A percentile compares a stretch with the other conserved stretches of the same genome.
phyloP scores from a whole-genome alignment of 768 basidiomycete species.

The Lentinula raphanica region DNA sequence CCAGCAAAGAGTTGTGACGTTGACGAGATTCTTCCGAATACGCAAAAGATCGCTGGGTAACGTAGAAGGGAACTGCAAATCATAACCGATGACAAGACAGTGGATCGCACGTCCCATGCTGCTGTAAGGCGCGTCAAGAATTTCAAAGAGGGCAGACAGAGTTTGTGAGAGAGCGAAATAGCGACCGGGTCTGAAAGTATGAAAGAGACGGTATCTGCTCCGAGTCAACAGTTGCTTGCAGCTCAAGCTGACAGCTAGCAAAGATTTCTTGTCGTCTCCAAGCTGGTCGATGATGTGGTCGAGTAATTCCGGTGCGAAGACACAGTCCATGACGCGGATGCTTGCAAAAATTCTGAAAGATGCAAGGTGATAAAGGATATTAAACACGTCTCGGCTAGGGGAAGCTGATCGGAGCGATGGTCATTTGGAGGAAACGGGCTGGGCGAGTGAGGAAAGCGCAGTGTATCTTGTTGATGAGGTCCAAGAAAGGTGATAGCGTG shows the following conservation, averaged over 20 bases:
- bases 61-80: background rate
- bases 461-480: too few species aligned
- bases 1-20: background rate
- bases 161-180: background rate
- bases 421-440: too few species aligned
- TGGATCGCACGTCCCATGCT: background rate
- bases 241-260: background rate
- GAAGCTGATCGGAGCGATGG: too few species aligned
- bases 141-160: background rate
- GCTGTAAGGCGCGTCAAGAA: background rate
- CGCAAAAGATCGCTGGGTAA: background rate
- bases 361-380: too few species aligned
- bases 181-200: background rate
- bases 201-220: background rate
- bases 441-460: too few species aligned
- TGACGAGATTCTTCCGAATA: background rate
- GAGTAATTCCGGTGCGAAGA: background rate
- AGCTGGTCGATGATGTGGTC: background rate
- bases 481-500: too few species aligned
- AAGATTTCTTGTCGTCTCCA: background rate
- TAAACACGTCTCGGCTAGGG: too few species aligned
- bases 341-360: too few species aligned
- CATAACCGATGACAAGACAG: background rate
- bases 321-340: background rate
- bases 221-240: background rate